Base-by-base conservation (phyloP, 257 asterid species). In the Apocynum venetum region DNA sequence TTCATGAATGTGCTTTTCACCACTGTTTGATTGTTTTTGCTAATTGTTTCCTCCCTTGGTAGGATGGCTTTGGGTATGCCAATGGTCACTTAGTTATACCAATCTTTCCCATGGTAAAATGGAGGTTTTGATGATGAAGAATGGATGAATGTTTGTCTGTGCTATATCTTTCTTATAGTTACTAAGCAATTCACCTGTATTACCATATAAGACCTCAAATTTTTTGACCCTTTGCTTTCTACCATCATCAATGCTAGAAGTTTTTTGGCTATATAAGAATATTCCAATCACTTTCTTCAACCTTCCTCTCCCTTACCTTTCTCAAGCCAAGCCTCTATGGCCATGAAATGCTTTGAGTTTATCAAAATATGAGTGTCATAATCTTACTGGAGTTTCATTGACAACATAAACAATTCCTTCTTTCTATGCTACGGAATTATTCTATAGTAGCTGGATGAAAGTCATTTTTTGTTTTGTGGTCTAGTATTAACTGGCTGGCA, bases 211-310 rank as follows among this genome's bases (percentile, higher is more conserved):
- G 35, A 67, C 20, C 20, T 41, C 20, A 6, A 53, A 15, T 9
- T 25, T 14, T 61, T 49, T 64, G 65, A 76, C 73, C 38, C 38
- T 41, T 64, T 25, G 53, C 10, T 60, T 69, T 43, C 55, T 76
- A 55, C 67, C 47, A n/a, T 4, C 19, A n/a, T 36, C 20, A 20
- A 17, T 55, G 61, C 15, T 46, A 35, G 46, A 67, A 40, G 25
- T 35, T 14, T 1, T 55, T 53, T 67, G 14, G 38, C 36, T 7
- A 44, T 64, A 63, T 51, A 38, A 17, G 25, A 11, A 9, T 36
- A 3, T 17, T 63, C 14, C 46, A 64, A 9, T 75, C 25, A 35
- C 48, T 38, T 65, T 40, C 41, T 57, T 47, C 49, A 63, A 25
- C 14, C 31, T 49, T n/a, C 4, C 35, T 6, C 36, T 11, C 17